Evolutionary conservation across 495 filamentous ascomycete species (phyloP), one percentile per base, ranked within the genome.

Genomic region (Cladorrhinum samala): DNA sequence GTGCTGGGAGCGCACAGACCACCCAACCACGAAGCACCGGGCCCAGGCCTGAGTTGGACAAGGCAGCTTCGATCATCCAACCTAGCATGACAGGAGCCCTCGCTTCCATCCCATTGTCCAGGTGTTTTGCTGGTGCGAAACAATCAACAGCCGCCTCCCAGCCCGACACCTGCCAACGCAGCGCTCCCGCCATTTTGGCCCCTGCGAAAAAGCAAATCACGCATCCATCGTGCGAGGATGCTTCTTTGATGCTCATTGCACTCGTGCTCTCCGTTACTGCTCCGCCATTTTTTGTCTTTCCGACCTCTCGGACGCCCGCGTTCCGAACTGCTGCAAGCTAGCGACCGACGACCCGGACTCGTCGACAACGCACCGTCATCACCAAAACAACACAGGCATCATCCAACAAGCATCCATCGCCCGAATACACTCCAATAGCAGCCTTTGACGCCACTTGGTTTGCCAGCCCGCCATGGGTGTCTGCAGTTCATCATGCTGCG

Each of bases 401-500:
- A 53, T 53, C 50, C 44, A 19, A 52, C 41, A n/a, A 5, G n/a
- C 38, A 20, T 38, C 21, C 23, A 49, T 24, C 42, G 48, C 53
- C 46, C 36, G 38, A 30, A 42, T 39, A 39, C 50, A 48, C n/a
- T n/a, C n/a, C n/a, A n/a, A n/a, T n/a, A n/a, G n/a, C 37, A 50
- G 50, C 51, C 46, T 33, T 43, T 51, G 33, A 55, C 54, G 17
- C 45, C 55, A 52, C 42, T 39, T n/a, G n/a, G n/a, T n/a, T n/a
- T n/a, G 50, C 55, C 27, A 45, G 49, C 57, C 57, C 47, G 68
- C 69, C 62, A 72, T 72, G 69, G 69, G 69, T 64, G 61, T 57
- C 54, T 70, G 68, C 64, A 66, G 58, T 52, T 72, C 69, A 8
- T 55, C 66, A 19, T 72, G 69, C 66, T 72, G 69, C 57, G 64